Conservation (phyloP, 495 filamentous ascomycete species). For the Acidomyces sp. region DNA sequence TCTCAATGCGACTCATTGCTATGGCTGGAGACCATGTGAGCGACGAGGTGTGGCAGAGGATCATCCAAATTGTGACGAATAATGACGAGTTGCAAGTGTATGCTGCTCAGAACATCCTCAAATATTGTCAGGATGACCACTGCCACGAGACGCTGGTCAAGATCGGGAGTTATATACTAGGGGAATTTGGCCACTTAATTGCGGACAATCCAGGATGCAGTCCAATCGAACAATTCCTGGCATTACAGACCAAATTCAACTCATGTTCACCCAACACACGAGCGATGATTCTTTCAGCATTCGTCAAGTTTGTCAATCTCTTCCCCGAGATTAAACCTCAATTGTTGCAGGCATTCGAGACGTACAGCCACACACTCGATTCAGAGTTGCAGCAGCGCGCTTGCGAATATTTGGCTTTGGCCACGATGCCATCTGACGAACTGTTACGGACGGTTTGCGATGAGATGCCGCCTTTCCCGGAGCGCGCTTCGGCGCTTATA, state of each 20-base stretch:
- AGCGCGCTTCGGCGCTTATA: conserved; percentile 79
- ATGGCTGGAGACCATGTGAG: conserved; percentile 98
- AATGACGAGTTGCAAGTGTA: conserved; percentile 98
- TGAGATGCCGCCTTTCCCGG: conserved; percentile 98
- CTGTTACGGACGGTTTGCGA: conserved; percentile 91
- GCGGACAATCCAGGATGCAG: conserved; percentile 88
- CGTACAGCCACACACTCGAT: conserved; percentile 91
- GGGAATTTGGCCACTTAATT: conserved; percentile 95
- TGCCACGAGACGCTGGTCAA: conserved; percentile 96
- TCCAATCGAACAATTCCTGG: conserved; percentile 95
- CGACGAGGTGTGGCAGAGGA: conserved; percentile 98
- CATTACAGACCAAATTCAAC: conserved; percentile 79
- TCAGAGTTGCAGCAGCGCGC: conserved; percentile 92
- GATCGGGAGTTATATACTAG: conserved; percentile 89
- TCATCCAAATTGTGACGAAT: conserved; percentile 98
- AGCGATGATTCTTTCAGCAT: conserved; percentile 86
- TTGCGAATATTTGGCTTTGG: conserved; percentile 86
- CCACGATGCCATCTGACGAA: conserved; percentile 76
- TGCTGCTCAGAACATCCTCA: conserved; percentile 79
- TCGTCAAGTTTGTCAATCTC: conserved; percentile 95
- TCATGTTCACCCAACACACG: conserved; percentile 77
- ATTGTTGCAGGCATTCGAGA: conserved; percentile 72
- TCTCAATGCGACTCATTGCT: conserved; percentile 84
- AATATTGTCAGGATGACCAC: conserved; percentile 78
- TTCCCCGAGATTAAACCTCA: conserved; percentile 99